Conservation (phyloP, 805 yeast species). For the Lipomyces mesembrius region DNA sequence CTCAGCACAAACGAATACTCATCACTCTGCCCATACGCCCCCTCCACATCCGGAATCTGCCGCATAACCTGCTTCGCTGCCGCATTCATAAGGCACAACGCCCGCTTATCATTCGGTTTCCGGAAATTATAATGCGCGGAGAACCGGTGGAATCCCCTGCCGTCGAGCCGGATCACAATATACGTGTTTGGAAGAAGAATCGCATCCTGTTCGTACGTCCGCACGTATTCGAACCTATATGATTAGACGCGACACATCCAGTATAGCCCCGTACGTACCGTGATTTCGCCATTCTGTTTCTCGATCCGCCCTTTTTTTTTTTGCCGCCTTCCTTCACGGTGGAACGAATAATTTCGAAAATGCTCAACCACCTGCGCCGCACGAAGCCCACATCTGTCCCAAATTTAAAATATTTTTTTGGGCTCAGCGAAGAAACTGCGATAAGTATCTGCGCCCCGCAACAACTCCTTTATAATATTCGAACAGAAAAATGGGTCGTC, state of each 20-base stretch:
- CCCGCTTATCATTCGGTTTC: constrained; percentile 86
- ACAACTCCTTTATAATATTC: too few relatives aligned
- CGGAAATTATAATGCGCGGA: constrained; percentile 71
- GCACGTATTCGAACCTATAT: constrained; percentile 78
- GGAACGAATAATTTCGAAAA: too few relatives aligned
- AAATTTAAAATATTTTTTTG: not conserved
- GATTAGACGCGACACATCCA: not conserved
- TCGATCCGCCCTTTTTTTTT: too few relatives aligned
- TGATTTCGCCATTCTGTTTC: constrained; percentile 32
- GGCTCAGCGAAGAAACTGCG: too few relatives aligned
- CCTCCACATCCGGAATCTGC: constrained; percentile 67
- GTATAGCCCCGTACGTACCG: constrained; percentile 12
- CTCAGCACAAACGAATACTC: constrained; percentile 84
- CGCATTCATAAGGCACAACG: constrained; percentile 77
- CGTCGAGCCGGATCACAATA: constrained; percentile 86
- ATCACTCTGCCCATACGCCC: constrained; percentile 95
- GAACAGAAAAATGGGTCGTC: constrained; percentile 20
- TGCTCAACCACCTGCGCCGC: not conserved
- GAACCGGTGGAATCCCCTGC: constrained; percentile 86
- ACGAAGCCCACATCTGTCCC: not conserved
- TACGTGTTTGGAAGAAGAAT: constrained; percentile 76
- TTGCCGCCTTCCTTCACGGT: too few relatives aligned
- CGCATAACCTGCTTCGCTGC: constrained; percentile 72
- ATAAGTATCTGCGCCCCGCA: too few relatives aligned
- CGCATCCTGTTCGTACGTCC: constrained; percentile 74